phyloP scores from a whole-genome alignment of 2,329 filamentous ascomycete species.

The Calycina herbarum region DNA sequence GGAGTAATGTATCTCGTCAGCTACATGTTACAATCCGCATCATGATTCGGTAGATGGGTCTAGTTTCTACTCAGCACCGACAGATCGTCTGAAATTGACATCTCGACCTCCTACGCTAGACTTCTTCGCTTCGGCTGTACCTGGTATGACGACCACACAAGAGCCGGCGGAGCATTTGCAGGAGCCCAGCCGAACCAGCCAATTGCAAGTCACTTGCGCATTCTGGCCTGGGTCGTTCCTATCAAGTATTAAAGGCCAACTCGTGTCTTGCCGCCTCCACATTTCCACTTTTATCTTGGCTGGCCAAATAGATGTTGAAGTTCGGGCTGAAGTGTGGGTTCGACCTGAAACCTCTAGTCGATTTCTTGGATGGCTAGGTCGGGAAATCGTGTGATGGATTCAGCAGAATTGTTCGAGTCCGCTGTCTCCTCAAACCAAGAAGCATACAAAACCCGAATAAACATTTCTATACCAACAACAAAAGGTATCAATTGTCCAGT shows the following conservation, averaged over 20 bases:
- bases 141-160: background rate
- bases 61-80: background rate
- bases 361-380: constrained; percentile 5
- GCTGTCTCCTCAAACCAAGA: background rate
- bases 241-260: background rate
- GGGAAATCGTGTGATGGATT: constrained; percentile 3
- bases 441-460: constrained; percentile 2
- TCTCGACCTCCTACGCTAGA: background rate
- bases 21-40: background rate
- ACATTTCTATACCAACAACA: constrained; percentile 27
- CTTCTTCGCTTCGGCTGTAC: background rate
- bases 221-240: background rate
- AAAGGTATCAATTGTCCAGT: constrained; percentile 34
- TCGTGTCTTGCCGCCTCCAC: background rate
- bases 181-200: too few relatives aligned
- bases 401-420: background rate
- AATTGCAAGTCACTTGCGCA: too few relatives aligned
- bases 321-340: background rate
- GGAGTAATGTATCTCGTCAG: background rate
- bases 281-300: background rate
- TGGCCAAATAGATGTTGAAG: background rate
- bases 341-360: background rate
- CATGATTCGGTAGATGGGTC: background rate
- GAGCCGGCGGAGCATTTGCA: background rate
- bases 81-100: background rate